Evolutionary conservation across 164 flowering plant species (phyloP), one percentile per base, ranked within the genome.

Genomic region (Protea cynaroides): DNA sequence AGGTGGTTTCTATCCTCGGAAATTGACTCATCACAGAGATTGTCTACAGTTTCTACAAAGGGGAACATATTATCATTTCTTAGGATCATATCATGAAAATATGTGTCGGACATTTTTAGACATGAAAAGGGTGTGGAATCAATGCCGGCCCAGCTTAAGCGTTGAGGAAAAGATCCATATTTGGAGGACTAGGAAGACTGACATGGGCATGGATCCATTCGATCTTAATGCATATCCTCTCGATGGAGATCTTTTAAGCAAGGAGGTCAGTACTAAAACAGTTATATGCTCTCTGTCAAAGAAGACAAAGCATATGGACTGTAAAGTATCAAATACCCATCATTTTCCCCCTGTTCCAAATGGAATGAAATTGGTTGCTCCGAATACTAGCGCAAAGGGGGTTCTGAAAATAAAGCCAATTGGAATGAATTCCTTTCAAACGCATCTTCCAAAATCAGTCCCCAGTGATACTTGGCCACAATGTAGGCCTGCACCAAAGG

Each of bases 1-100:
- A 66, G 70, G 75, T 51, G 79, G 77, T 22, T 69, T 71, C 50
- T 79, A 69, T 65, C 75, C 73, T 54, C 73, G 73, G 17, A 65
- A 63, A 36, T 73, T 79, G 29, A 47, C 73, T 65, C 58, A 59
- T 58, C 66, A 59, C 25, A 73, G 79, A 64, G 75, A 75, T 58
- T 63, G 68, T 58, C 64, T 71, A 36, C 67, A 47, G 50, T 69
- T 68, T 53, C 19, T 75, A 34, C 69, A 79, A 67, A 68, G 65
- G 65, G 73, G 65, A 37, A 59, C 63, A 58, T 62, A 62, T 67
- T 69, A 63, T 55, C 75, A 71, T 56, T 66, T 62, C 2, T 36
- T 75, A 63, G 71, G 67, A 43, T 71, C 49, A 21, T 75, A 79
- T 65, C 75, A 75, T 47, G 77, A 78, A 22, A 71, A 59, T 43